Conservation (phyloP, 192 early-diverging fungal species). For the Lobosporangium transversale region DNA sequence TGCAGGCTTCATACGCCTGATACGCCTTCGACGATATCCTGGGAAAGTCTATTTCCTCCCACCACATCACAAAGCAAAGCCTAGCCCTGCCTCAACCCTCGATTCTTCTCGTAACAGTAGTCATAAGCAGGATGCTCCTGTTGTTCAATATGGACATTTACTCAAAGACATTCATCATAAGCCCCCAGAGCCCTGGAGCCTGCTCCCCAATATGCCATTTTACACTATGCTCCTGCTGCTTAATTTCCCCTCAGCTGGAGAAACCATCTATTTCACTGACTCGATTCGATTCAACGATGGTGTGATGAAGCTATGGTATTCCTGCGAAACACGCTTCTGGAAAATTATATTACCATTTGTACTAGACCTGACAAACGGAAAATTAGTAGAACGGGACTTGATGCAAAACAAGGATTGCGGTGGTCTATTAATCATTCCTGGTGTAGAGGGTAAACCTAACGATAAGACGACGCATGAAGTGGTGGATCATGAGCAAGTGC, state of each 20-base stretch:
- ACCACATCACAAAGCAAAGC: constrained; percentile 7
- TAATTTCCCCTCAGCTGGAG: constrained; percentile 17
- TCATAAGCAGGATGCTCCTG: background rate
- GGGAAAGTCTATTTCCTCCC: constrained; percentile 47
- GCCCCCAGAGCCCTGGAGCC: constrained; percentile 25
- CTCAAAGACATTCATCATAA: constrained; percentile 5
- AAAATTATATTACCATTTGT: constrained; percentile 39
- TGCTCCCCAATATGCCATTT: constrained; percentile 32
- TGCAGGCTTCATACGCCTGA: constrained; percentile 39
- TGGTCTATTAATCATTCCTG: constrained; percentile 29
- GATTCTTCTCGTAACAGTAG: constrained; percentile 6
- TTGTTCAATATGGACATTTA: background rate
- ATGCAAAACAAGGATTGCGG: constrained; percentile 37
- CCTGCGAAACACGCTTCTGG: constrained; percentile 31
- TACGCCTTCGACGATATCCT: constrained; percentile 39
- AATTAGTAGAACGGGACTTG: constrained; percentile 29
- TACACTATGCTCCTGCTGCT: constrained; percentile 25
- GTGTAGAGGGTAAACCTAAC: constrained; percentile 28
- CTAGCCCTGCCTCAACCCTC: background rate
- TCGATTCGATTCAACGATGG: constrained; percentile 45
- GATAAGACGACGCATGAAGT: constrained; percentile 20
- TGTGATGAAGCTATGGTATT: constrained; percentile 42
- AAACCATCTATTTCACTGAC: constrained; percentile 25
- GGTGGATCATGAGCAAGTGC: constrained; percentile 8
- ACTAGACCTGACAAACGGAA: constrained; percentile 32